Evolutionary conservation across 208 protist genomes (phyloP), one percentile per base, ranked within the genome.

Genomic region (Novymonas esmeraldas): DNA sequence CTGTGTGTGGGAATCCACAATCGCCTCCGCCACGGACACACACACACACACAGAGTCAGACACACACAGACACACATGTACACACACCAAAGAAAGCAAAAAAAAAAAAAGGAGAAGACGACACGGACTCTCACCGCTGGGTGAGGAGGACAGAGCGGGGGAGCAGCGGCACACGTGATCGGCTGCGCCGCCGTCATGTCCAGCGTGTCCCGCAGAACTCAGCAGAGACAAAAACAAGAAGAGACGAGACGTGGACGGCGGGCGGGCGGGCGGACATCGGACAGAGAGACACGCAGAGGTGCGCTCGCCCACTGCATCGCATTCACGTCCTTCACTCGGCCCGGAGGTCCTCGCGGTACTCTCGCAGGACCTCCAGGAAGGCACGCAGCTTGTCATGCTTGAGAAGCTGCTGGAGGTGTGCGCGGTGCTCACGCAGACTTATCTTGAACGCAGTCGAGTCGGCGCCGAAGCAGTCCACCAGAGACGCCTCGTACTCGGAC

Each of bases 391-490:
- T 69, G 28, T 68, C 57, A 29, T 64, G 60, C 10, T 49, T 55
- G 50, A 79, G 58, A 6, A 86, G 56, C 64, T 69, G 64, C 31
- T 64, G 46, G 44, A 82, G 64, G 45, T 75, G 72, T 5, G 73
- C 76, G 31, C 80, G 62, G 52, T 86, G 81, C 63, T 80, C 66
- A 7, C 46, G 55, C 57, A 86, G 50, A 42, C 67, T 70, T 0
- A 82, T 56, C 54, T 60, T 45, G 41, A 61, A 51, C 13, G 62
- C 67, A 13, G n/a, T 28, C 11, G 68, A 71, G 61, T 69, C 66
- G 5, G 7, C 38, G 41, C 81, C 76, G 26, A 86, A 86, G 65
- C 81, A 86, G 18, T 79, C 73, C 26, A 10, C 44, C 31, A 86
- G 67, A 5, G 69, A 70, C 54, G 26, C 42, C n/a, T 66, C 64